phyloP scores from a whole-genome alignment of 2,329 filamentous ascomycete species.

The Aureobasidium vineae region DNA sequence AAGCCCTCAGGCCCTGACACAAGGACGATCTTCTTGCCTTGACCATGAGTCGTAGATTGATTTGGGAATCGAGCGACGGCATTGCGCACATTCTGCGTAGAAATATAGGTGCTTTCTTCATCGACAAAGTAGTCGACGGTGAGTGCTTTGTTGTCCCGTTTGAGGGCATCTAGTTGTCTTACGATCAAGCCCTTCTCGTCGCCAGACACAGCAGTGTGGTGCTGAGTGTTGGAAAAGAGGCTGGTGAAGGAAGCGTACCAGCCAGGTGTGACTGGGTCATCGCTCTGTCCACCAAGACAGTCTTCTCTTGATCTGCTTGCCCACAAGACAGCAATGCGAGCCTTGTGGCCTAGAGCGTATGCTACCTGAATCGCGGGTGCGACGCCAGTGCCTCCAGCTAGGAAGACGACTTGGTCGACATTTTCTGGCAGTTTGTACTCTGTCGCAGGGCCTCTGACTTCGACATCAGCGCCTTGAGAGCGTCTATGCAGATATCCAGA shows the following conservation, averaged over 20 bases:
- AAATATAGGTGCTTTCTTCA: constrained; percentile 68
- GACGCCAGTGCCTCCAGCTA: constrained; percentile 91
- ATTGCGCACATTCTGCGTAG: constrained; percentile 40
- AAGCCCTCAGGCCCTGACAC: constrained; percentile 93
- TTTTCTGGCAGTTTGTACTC: constrained; percentile 59
- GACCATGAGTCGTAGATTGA: constrained; percentile 28
- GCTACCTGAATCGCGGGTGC: constrained; percentile 84
- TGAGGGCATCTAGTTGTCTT: constrained; percentile 68
- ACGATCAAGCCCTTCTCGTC: constrained; percentile 60
- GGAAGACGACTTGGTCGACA: constrained; percentile 66
- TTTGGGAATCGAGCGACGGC: constrained; percentile 27
- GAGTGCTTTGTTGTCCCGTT: constrained; percentile 54
- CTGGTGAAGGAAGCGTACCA: constrained; percentile 11
- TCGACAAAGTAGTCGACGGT: constrained; percentile 75
- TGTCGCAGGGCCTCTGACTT: constrained; percentile 73
- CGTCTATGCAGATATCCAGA: constrained; percentile 70
- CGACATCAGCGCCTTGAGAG: constrained; percentile 50
- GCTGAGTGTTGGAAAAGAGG: not conserved
- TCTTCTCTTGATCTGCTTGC: constrained; percentile 68
- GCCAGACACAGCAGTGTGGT: constrained; percentile 19
- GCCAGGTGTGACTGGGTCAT: constrained; percentile 38
- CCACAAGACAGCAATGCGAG: constrained; percentile 72
- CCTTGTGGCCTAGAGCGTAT: constrained; percentile 47
- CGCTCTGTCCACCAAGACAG: constrained; percentile 59
- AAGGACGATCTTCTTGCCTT: constrained; percentile 64